phyloP scores from a whole-genome alignment of 768 basidiomycete species.

The Leucogyrophana mollusca region DNA sequence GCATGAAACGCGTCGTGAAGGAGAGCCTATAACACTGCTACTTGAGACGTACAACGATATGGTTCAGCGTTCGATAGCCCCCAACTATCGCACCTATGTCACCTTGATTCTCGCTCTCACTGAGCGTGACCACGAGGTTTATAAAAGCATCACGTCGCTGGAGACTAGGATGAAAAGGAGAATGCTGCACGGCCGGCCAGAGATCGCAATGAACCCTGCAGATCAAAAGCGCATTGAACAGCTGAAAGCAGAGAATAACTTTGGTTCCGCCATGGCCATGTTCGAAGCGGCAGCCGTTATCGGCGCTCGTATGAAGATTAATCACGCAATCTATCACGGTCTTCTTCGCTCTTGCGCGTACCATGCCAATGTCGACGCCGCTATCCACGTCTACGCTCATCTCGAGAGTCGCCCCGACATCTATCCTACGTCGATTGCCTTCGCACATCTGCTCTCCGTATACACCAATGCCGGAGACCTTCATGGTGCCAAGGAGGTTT shows the following conservation, averaged over 20 bases:
- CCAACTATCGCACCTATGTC: conserved; percentile 62
- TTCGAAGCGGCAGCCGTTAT: conserved; percentile 58
- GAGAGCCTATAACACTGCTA: conserved; percentile 55
- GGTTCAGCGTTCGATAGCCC: conserved; percentile 57
- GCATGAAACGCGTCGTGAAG: conserved; percentile 39
- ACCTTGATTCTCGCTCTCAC: conserved; percentile 61
- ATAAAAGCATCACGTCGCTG: conserved; percentile 40
- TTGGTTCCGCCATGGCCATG: conserved; percentile 66
- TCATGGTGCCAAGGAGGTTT: conserved; percentile 54
- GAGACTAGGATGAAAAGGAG: conserved; percentile 41
- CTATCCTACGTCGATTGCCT: conserved; percentile 37
- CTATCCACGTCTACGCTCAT: conserved; percentile 64
- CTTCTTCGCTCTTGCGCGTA: conserved; percentile 64
- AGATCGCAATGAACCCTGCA: conserved; percentile 8
- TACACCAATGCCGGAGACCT: conserved; percentile 55
- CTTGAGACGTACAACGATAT: conserved; percentile 73
- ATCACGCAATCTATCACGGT: conserved; percentile 40
- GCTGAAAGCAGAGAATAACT: conserved; percentile 66
- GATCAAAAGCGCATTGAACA: conserved; percentile 36
- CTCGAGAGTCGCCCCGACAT: conserved; percentile 45
- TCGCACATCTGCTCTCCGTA: conserved; percentile 54
- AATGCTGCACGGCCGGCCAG: conserved; percentile 23
- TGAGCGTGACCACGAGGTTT: conserved; percentile 66
- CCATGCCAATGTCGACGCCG: conserved; percentile 55
- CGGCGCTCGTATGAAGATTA: conserved; percentile 15